Evolutionary conservation across 495 filamentous ascomycete species (phyloP), one percentile per base, ranked within the genome.

Genomic region (Filosporella fistucella): DNA sequence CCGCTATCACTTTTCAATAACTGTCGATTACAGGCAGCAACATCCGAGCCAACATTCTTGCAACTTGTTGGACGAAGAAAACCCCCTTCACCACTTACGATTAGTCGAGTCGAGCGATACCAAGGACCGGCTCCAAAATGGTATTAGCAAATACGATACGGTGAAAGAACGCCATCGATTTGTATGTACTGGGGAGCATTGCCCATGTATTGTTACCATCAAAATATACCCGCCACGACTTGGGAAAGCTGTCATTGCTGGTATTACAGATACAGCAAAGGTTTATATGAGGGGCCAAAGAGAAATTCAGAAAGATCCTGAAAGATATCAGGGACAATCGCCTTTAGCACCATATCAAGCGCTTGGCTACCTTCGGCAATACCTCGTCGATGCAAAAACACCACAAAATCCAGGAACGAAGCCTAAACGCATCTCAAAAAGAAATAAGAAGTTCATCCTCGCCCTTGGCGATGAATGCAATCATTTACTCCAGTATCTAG

Each of bases 391-490:
- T 48, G 54, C 59, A 11, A 52, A 36, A 24, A 42, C 18, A 5
- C 30, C 51, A 16, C 37, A 37, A 41, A 35, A 39, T 14, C n/a
- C n/a, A n/a, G 25, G 25, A 18, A 32, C 18, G 8, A 22, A 43
- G 20, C 14, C 45, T 5, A 56, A 50, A 34, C 25, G 39, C 22
- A 62, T 62, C 16, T 53, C 59, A 2, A 52, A 36, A 22, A 17
- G 55, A 28, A 62, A 62, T 20, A 62, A 62, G 50, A 59, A 54
- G 28, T 59, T 47, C 30, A 37, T 49, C 20, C 48, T 62, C 30
- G 49, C 56, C 0, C 59, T 59, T 45, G 52, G 37, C 6, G 33
- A 52, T 44, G 58, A 61, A 9, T 62, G 56, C 40, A 44, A 54
- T 25, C 26, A 17, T 4, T 44, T 62, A 0, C 55, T 62, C 20